Base-by-base conservation (phyloP, 176 grass and related monocot genomes). In the Carex kokanica region DNA sequence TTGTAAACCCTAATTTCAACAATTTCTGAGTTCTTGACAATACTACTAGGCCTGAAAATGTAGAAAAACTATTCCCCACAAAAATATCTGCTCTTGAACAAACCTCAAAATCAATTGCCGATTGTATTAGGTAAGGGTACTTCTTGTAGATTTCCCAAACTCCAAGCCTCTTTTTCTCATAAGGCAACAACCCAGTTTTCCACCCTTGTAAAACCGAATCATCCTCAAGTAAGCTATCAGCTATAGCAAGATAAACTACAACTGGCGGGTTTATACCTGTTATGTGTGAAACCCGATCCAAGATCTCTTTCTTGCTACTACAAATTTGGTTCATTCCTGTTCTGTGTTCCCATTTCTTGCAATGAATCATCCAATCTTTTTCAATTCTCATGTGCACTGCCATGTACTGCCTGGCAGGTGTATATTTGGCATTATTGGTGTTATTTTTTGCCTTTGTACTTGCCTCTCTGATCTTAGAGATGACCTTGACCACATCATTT, bases 321-420 rank as follows among this genome's bases (percentile, higher is more conserved):
- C 96, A 99, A 53, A 99, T 99, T 88, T 99, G 86, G 38, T 90
- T 89, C 12, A 84, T 89, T 18, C 20, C 89, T 80, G 18, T 83
- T 43, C 89, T 89, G 65, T 90, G 91, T 86, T 99, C 96, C 89
- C 90, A 88, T 60, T 99, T 99, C 85, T 95, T 99, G 85, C 96
- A 99, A 89, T 99, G 96, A 61, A 99, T 99, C 93, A 99, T 99
- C 96, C 96, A 99, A 84, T 99, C 96, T 78, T 99, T 99, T 86
- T 99, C 96, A 78, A 99, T 95, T 83, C 96, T 99, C 93, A 95
- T 93, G 71, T 99, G 96, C 80, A 95, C 96, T 75, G 95, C 95
- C 84, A 98, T 84, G 15, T 95, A 98, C 0, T 89, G 95, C 63
- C 87, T 49, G 59, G 67, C 74, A 14, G 72, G 69, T 57, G 81